These are phyloP conservation scores for Globisporangium lucens DNA, from an alignment of 352 stramenopile species.

Conservation along the genomic window DNA sequence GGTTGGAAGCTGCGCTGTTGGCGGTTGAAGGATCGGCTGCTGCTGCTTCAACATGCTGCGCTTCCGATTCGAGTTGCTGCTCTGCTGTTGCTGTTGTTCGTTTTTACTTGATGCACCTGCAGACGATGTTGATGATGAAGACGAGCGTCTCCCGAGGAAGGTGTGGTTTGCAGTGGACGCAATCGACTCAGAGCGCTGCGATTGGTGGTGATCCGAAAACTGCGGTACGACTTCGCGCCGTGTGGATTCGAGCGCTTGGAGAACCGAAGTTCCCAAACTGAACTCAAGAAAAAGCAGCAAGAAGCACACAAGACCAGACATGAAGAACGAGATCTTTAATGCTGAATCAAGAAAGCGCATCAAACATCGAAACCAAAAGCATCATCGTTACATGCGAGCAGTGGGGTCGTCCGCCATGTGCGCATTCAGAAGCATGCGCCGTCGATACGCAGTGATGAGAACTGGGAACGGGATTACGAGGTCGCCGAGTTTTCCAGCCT, in stretches of 20 bases:
- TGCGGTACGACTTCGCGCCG: constrained; percentile 23
- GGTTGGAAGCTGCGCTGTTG: constrained; percentile 11
- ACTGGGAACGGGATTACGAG: constrained; percentile 70
- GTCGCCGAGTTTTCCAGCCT: constrained; percentile 75
- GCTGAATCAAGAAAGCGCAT: background rate
- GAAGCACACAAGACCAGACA: too few species aligned
- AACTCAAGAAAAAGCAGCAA: background rate
- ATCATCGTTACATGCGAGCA: constrained; percentile 24
- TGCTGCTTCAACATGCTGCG: background rate
- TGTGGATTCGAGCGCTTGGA: constrained; percentile 68
- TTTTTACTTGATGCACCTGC: background rate
- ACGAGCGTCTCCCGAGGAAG: constrained; percentile 11
- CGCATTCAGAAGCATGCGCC: constrained; percentile 78
- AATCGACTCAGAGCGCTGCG: constrained; percentile 7
- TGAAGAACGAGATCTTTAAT: background rate
- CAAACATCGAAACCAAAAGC: background rate
- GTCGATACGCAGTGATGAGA: constrained; percentile 74
- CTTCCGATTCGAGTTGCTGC: background rate
- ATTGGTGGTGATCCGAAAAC: constrained; percentile 1
- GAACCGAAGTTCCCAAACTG: constrained; percentile 19
- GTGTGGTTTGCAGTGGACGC: background rate
- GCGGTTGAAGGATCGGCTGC: background rate
- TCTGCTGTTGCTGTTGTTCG: background rate
- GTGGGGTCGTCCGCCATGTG: constrained; percentile 74
- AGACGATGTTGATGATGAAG: background rate